Evolutionary conservation across 805 yeast genomes (phyloP), one percentile per base, ranked within the genome.

Genomic region (Lipomyces orientalis): DNA sequence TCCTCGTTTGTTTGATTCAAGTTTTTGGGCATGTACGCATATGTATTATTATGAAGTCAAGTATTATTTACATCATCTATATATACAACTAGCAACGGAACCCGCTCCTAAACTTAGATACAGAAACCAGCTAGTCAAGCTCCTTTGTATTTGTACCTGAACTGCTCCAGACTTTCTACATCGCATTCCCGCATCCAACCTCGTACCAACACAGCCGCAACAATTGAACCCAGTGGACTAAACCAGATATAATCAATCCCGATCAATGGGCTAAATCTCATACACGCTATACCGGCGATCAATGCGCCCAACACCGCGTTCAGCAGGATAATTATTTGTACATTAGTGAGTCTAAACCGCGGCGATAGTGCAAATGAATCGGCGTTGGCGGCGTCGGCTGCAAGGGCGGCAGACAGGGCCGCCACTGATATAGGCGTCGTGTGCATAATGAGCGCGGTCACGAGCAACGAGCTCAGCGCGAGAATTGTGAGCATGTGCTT

Each of bases 171-270:
- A 22, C 63, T 60, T 14, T 43, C 67, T 10, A 64, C 67, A 52
- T 69, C 71, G 29, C 68, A 68, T 54, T 69, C 72, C n/a, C 49
- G 56, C 72, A 69, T 69, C 71, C 72, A 69, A 14, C 64, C 60
- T 5, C 70, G 61, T 19, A 62, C 67, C 7, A 64, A 54, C 31
- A 63, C 16, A 19, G 67, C 64, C 1, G 65, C 59, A 16, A 37
- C 49, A 12, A 65, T 25, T 2, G 60, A 25, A 1, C 64, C 65
- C 12, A 69, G 58, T 33, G 72, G 72, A 37, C 64, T 46, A 29
- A 64, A 61, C 72, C 72, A 69, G 16, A 67, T 39, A 37, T 69
- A 69, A 31, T 69, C 72, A 3, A 67, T 46, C 12, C 72, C 71
- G 37, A 64, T 51, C 46, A 69, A 8, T 33, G 72, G 72, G 12